phyloP scores from a whole-genome alignment of 2,329 filamentous ascomycete genomes.

The Lachnellula cervina region DNA sequence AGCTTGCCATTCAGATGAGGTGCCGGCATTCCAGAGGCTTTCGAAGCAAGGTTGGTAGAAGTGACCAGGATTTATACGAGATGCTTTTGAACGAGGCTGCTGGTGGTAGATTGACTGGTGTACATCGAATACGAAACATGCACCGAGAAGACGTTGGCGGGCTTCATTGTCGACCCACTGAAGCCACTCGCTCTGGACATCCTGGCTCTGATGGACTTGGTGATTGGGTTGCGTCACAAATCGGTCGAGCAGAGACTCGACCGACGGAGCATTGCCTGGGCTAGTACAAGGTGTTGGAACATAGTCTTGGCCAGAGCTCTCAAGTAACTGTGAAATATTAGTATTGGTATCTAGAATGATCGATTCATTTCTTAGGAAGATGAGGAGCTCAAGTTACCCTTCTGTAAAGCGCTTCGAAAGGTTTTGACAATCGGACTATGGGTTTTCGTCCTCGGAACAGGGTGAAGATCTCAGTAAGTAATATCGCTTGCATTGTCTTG shows the following conservation, averaged over 20 bases:
- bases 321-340: constrained; percentile 15
- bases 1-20: constrained; percentile 43
- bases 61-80: constrained; percentile 8
- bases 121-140: constrained; percentile 53
- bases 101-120: constrained; percentile 51
- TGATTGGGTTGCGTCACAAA: constrained; percentile 11
- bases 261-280: constrained; percentile 12
- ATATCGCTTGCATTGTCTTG: constrained; percentile 29
- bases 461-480: constrained; percentile 30
- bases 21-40: constrained; percentile 46
- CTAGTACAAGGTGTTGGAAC: constrained; percentile 11
- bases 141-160: constrained; percentile 48
- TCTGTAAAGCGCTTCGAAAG: constrained; percentile 26
- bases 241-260: constrained; percentile 15
- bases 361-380: neutral
- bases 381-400: constrained; percentile 18
- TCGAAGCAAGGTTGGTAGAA: constrained; percentile 31
- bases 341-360: neutral
- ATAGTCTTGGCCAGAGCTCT: constrained; percentile 13
- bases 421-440: constrained; percentile 21
- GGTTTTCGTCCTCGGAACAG: constrained; percentile 28
- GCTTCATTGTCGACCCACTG: constrained; percentile 50
- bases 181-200: constrained; percentile 37
- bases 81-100: constrained; percentile 33
- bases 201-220: constrained; percentile 4